Conservation (phyloP, 441 rosid genomes). For the Breynia disticha region DNA sequence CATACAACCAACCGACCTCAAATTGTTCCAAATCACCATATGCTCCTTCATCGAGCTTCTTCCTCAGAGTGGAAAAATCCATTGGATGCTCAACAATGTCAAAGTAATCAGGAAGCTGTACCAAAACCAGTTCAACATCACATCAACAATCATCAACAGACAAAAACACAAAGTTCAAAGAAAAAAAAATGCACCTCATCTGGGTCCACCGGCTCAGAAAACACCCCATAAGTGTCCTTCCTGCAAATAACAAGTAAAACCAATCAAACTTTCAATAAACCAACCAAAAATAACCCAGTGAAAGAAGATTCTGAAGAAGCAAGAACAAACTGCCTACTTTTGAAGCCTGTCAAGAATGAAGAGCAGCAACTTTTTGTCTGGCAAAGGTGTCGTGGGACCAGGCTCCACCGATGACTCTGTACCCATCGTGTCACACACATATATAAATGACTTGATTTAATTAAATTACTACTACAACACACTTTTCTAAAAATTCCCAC, state of each 20-base stretch:
- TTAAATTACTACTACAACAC: constrained; percentile 17
- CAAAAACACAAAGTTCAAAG: constrained; percentile 5
- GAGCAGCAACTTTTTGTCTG: constrained; percentile 80
- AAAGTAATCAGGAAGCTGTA: constrained; percentile 85
- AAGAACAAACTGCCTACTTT: constrained; percentile 53
- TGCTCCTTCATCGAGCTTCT: constrained; percentile 49
- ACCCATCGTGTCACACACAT: constrained; percentile 35
- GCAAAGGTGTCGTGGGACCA: constrained; percentile 75
- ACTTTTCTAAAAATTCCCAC: constrained; percentile 19
- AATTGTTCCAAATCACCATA: constrained; percentile 65
- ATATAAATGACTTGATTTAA: constrained; percentile 16
- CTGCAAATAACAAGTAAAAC: constrained; percentile 35
- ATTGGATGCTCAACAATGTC: constrained; percentile 69
- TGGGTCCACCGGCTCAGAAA: constrained; percentile 87
- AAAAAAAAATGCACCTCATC: constrained; percentile 51
- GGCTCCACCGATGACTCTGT: constrained; percentile 58
- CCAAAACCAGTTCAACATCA: constrained; percentile 15
- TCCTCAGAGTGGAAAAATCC: constrained; percentile 76
- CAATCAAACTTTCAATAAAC: background rate
- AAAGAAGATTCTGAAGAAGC: constrained; percentile 9
- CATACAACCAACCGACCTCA: constrained; percentile 42
- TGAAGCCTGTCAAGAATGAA: constrained; percentile 93
- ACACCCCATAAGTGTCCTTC: constrained; percentile 93
- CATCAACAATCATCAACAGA: constrained; percentile 2
- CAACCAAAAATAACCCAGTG: no score